Percentiles rank a stretch among this genome's conserved stretches.
Conservation (phyloP, 2,329 filamentous ascomycete species). For the Colletotrichum liaoningense region DNA sequence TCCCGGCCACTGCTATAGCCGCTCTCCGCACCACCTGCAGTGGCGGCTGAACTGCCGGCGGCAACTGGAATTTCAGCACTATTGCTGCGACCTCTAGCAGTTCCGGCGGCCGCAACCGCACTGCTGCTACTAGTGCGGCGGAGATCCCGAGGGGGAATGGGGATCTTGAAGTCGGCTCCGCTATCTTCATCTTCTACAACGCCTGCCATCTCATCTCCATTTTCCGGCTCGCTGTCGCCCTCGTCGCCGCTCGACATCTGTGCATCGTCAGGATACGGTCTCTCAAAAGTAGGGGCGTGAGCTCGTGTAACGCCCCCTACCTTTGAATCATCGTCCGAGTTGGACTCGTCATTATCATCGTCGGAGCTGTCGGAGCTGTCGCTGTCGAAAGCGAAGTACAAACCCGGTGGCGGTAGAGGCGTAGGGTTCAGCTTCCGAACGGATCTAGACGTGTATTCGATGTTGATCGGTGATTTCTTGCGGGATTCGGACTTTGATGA, state of each 20-base stretch:
- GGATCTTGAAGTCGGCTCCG: constrained; percentile 32
- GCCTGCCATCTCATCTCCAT: constrained; percentile 34
- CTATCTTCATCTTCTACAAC: background rate
- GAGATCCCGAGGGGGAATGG: constrained; percentile 39
- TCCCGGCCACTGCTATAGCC: constrained; percentile 51
- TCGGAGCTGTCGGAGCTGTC: constrained; percentile 46
- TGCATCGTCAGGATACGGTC: constrained; percentile 51
- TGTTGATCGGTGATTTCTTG: constrained; percentile 44
- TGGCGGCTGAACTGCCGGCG: constrained; percentile 52
- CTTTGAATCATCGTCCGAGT: constrained; percentile 44
- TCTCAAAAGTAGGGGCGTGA: constrained; percentile 51
- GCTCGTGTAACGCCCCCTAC: constrained; percentile 43
- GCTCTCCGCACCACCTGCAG: constrained; percentile 52
- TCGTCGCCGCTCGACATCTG: constrained; percentile 54
- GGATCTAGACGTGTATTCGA: constrained; percentile 58
- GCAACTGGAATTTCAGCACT: constrained; percentile 42
- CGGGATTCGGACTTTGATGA: constrained; percentile 10
- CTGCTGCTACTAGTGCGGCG: constrained; percentile 40
- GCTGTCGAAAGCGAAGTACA: constrained; percentile 62
- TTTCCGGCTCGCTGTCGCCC: constrained; percentile 40
- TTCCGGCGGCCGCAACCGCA: constrained; percentile 47
- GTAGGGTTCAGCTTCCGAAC: constrained; percentile 59
- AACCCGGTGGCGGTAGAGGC: constrained; percentile 62
- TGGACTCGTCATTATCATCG: constrained; percentile 42
- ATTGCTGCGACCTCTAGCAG: constrained; percentile 44